Conservation (phyloP, 1,139 yeast genomes). For the Scheffersomyces stambukii region DNA sequence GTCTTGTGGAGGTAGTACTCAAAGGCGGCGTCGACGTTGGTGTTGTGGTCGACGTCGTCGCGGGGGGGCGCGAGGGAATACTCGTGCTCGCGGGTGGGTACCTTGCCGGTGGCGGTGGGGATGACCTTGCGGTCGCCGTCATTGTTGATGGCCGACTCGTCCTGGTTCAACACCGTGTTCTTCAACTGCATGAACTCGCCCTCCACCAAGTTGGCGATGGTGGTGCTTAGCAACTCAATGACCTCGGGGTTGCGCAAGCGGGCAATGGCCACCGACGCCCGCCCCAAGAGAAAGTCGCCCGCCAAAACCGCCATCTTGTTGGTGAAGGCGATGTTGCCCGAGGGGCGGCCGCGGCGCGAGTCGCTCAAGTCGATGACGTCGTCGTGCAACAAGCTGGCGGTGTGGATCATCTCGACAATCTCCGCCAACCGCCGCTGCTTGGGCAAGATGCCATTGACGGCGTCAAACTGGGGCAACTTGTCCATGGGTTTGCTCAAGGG, state of each 20-base stretch:
- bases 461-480: conserved; percentile 59
- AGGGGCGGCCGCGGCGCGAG: conserved; percentile 83
- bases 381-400: conserved; percentile 94
- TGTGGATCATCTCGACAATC: conserved; percentile 97
- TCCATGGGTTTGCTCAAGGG: conserved; percentile 83
- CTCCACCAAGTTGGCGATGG: conserved; percentile 94
- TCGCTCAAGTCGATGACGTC: conserved; percentile 95
- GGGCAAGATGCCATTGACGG: conserved; percentile 72
- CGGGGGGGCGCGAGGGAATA: conserved; percentile 42
- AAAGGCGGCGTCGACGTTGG: conserved; percentile 80
- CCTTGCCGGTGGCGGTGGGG: conserved; percentile 63
- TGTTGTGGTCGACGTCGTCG: conserved; percentile 54
- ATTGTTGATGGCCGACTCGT: conserved; percentile 41
- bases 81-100: conserved; percentile 57
- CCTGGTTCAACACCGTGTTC: conserved; percentile 67
- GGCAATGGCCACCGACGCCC: conserved; percentile 96
- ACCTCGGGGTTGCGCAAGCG: conserved; percentile 95
- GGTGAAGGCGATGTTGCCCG: conserved; percentile 90
- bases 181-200: conserved; percentile 98
- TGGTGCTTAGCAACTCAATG: conserved; percentile 88
- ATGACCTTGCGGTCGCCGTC: conserved; percentile 47
- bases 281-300: conserved; percentile 89
- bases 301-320: conserved; percentile 97
- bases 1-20: conserved; percentile 95
- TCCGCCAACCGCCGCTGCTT: conserved; percentile 94